Evolutionary conservation across 129 eudicot genomes (phyloP).

Genomic region (Daucus carota): DH1_v3.0 NC_030384.2:24321001-24321500

Average conservation of each 20-base stretch:
- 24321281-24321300: not conserved
- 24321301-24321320: not conserved
- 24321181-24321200: not conserved
- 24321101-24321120: slow-evolving; percentile 42
- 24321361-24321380: not conserved
- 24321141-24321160: slow-evolving; percentile 72
- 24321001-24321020: slow-evolving; percentile 91
- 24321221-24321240: not conserved
- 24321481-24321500: not conserved
- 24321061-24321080: slow-evolving; percentile 87
- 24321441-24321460: not conserved
- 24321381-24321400: not conserved
- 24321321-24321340: not conserved
- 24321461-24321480: not conserved
- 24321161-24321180: slow-evolving; percentile 6
- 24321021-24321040: slow-evolving; percentile 93
- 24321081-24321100: slow-evolving; percentile 69
- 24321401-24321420: not conserved
- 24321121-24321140: slow-evolving; percentile 55
- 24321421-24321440: slow-evolving; percentile 2
- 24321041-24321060: slow-evolving; percentile 83
- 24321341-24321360: not conserved
- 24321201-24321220: not conserved
- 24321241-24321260: not conserved
- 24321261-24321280: not conserved